Conservation (phyloP, 495 filamentous ascomycete species). For the Penicillium coffeae region DNA sequence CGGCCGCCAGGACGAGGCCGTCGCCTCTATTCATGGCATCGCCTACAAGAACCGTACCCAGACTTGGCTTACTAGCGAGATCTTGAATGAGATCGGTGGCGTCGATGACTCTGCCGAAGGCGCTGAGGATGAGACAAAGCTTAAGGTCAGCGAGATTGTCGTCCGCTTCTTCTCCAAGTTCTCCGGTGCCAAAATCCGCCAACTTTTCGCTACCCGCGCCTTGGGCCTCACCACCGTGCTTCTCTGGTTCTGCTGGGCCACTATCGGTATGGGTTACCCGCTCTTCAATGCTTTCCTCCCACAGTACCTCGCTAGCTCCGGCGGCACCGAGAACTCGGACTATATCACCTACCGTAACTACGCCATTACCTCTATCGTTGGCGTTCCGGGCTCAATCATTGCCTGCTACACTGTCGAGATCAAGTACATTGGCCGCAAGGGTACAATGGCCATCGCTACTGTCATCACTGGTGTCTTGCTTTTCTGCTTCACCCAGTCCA, state of each 20-base stretch:
- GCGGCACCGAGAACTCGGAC: constrained; percentile 33
- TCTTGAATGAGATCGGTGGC: constrained; percentile 53
- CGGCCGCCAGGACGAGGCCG: constrained; percentile 68
- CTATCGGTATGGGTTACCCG: constrained; percentile 55
- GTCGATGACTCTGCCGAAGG: constrained; percentile 30
- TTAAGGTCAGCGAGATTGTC: constrained; percentile 43
- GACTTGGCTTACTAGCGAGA: constrained; percentile 51
- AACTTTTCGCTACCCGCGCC: constrained; percentile 51
- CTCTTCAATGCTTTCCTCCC: constrained; percentile 60
- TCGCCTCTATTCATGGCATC: constrained; percentile 61
- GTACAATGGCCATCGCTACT: constrained; percentile 53
- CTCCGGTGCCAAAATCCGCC: constrained; percentile 48
- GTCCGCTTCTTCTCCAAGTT: constrained; percentile 52
- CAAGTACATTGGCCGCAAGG: constrained; percentile 57
- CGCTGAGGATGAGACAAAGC: constrained; percentile 28
- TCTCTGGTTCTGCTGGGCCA: constrained; percentile 56
- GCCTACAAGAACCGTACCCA: constrained; percentile 50
- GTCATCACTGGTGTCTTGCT: constrained; percentile 54
- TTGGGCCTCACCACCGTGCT: constrained; percentile 46
- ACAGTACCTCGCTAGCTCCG: constrained; percentile 49
- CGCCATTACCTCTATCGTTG: constrained; percentile 55
- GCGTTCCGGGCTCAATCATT: constrained; percentile 53
- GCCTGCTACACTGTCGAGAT: constrained; percentile 55
- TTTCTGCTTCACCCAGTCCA: constrained; percentile 56
- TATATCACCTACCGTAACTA: constrained; percentile 58